Percentiles rank a stretch among this genome's conserved stretches.
phyloP scores from a whole-genome alignment of 805 yeast genomes.

The Kockiozyma suomiensis region DNA sequence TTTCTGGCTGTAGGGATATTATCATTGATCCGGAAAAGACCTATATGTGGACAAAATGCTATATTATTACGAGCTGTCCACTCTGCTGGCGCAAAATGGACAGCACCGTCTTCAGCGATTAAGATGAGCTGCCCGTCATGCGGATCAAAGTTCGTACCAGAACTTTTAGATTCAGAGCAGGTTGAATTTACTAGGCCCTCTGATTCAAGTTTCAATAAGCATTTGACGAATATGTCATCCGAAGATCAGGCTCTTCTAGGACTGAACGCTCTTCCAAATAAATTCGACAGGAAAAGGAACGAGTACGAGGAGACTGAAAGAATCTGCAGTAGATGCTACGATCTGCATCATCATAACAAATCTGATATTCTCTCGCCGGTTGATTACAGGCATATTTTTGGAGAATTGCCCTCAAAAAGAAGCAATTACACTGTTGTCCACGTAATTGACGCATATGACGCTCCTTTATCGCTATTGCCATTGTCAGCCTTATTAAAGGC shows the following conservation, averaged over 20 bases:
- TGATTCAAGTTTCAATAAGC: background rate
- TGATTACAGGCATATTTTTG: slow-evolving; percentile 1
- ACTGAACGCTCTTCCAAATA: background rate
- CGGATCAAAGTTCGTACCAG: background rate
- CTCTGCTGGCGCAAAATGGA: background rate
- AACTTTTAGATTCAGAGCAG: background rate
- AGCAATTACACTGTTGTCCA: slow-evolving; percentile 54
- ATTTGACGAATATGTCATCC: background rate
- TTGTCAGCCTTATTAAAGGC: slow-evolving; percentile 3
- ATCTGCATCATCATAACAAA: slow-evolving; percentile 7
- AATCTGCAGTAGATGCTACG: slow-evolving; percentile 22
- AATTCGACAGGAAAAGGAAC: background rate
- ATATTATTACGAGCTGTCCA: background rate
- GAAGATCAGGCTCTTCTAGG: background rate
- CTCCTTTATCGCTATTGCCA: slow-evolving; percentile 57
- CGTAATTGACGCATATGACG: slow-evolving; percentile 68
- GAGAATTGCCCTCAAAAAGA: slow-evolving; percentile 13
- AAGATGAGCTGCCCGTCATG: background rate
- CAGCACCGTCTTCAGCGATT: background rate
- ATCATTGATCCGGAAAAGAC: no score
- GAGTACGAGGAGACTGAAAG: background rate
- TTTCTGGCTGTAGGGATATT: no score
- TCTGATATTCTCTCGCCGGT: slow-evolving; percentile 6
- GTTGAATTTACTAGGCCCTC: background rate
- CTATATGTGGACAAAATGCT: background rate